Evolutionary conservation across 768 basidiomycete species (phyloP).

Genomic region (Mycena indigotica): DNA sequence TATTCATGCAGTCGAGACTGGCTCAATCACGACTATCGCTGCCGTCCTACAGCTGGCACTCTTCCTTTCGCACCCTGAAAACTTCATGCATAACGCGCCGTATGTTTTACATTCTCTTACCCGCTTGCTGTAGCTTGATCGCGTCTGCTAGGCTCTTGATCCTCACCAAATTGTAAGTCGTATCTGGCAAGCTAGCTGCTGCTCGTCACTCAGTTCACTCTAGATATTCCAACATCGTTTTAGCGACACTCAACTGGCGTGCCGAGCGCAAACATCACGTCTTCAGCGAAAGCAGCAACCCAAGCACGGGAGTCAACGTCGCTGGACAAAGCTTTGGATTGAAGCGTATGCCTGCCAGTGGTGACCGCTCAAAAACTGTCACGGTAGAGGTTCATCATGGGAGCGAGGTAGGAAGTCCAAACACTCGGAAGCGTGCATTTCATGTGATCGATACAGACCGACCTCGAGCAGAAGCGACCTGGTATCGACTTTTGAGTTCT

Average conservation of each 20-base stretch:
- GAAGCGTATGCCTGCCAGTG: not conserved
- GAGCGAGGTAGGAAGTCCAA: not conserved
- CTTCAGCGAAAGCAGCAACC: not conserved
- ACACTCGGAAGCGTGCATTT: not conserved
- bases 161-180: slow-evolving; percentile 6
- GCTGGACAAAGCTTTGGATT: not conserved
- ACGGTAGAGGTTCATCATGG: not conserved
- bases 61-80: slow-evolving; percentile 5
- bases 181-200: not conserved
- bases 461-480: not conserved
- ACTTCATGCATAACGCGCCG: slow-evolving; percentile 5
- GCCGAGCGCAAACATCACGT: not conserved
- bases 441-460: not conserved
- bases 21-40: slow-evolving; percentile 9
- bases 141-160: not conserved
- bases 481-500: no score
- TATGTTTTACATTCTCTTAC: no score
- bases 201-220: not conserved
- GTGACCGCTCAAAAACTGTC: not conserved
- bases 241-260: slow-evolving; percentile 4
- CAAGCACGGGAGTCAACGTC: not conserved
- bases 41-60: slow-evolving; percentile 7
- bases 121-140: not conserved
- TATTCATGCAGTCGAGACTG: slow-evolving; percentile 11
- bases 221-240: slow-evolving; percentile 9